Base-by-base conservation (phyloP, 2,329 filamentous ascomycete genomes). In the Pestalotiopsis fici region DNA sequence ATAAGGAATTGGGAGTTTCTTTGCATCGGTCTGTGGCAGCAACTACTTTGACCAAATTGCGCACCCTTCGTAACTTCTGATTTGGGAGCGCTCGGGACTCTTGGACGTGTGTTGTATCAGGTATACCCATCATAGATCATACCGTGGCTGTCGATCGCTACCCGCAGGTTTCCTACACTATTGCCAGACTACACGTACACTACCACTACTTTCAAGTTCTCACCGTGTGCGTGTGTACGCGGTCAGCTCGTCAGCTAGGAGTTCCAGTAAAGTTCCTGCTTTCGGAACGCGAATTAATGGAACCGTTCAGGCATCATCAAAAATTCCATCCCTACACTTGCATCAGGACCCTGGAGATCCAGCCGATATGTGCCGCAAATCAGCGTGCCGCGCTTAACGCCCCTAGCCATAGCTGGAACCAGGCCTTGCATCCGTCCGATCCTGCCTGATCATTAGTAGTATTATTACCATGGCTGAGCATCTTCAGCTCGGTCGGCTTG, bases 131-230 rank as follows among this genome's bases (percentile, higher is more conserved):
- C 43, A 50, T 50, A 50, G 43, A 50, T n/a, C 18, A 18, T 50
- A 50, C 43, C 7, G 43, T 50, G 43, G 21, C 43, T 50, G 43
- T 50, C 43, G 43, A 50, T 50, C 43, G 43, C 43, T 21, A 23
- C 21, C 43, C 43, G 43, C 43, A 50, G 43, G 65, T 68, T 68
- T 62, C 67, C 47, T 57, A 66, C 65, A 64, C 63, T 67, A 68
- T 65, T 31, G 18, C 43, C 43, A n/a, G 43, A 18, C 43, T 50
- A 50, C 43, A 50, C 43, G 18, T 50, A 23, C 43, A 50, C 43
- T 43, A 43, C 39, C 39, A n/a, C 18, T 18, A 50, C 18, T 21
- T 59, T 60, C 59, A 23, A 59, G 21, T 18, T 18, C 43, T 50
- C 55, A 59, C 25, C 15, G 55, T 27, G 55, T 31, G 23, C n/a